Evolutionary conservation across 352 stramenopile species (phyloP).

Genomic region (Halophytophthora polymorphica): DNA sequence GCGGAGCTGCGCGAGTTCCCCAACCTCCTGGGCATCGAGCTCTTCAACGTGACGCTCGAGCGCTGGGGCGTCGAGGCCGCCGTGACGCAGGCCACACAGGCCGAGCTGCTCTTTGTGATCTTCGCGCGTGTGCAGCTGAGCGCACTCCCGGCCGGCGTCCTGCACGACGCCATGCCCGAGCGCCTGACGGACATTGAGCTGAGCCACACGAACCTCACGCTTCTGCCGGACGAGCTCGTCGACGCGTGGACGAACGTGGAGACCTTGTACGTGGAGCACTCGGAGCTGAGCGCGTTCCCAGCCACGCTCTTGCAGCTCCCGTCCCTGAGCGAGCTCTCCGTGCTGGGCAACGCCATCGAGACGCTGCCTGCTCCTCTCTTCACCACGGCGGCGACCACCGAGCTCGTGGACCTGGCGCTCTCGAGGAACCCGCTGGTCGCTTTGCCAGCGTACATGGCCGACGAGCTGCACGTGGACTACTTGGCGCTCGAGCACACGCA

Average conservation of each 20-base stretch:
- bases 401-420: slow-evolving; percentile 27
- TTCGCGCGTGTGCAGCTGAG: slow-evolving; percentile 47
- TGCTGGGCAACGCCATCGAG: slow-evolving; percentile 23
- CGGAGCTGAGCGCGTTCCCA: slow-evolving; percentile 27
- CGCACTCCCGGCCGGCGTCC: slow-evolving; percentile 27
- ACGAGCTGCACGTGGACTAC: slow-evolving; percentile 22
- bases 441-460: slow-evolving; percentile 18
- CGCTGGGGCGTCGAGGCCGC: slow-evolving; percentile 32
- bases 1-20: slow-evolving; percentile 23
- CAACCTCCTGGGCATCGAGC: slow-evolving; percentile 46
- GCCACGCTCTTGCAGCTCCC: slow-evolving; percentile 20
- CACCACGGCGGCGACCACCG: slow-evolving; percentile 9
- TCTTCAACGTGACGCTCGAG: slow-evolving; percentile 52
- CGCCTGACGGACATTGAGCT: slow-evolving; percentile 47
- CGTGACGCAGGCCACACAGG: slow-evolving; percentile 27
- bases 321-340: slow-evolving; percentile 22
- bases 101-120: slow-evolving; percentile 27
- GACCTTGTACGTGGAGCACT: slow-evolving; percentile 35
- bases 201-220: slow-evolving; percentile 33
- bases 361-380: slow-evolving; percentile 21
- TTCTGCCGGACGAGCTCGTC: slow-evolving; percentile 22
- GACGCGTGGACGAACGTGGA: slow-evolving; percentile 27
- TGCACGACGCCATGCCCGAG: slow-evolving; percentile 25
- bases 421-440: slow-evolving; percentile 27
- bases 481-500: slow-evolving; percentile 31